Conservation (phyloP, 2,329 filamentous ascomycete species). For the Alternaria dauci region DNA sequence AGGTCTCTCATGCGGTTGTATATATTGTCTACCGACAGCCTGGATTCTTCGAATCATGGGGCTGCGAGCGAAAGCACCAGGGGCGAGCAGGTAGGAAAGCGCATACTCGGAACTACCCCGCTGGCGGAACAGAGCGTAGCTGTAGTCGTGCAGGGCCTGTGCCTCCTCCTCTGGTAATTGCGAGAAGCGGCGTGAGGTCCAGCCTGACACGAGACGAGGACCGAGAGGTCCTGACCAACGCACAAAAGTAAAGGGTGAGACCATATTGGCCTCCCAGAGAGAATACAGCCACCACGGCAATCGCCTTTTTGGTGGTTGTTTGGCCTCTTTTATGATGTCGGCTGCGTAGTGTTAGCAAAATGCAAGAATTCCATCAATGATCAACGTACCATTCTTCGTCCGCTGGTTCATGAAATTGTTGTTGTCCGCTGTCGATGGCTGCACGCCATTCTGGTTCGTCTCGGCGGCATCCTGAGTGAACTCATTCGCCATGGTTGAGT, state of each 20-base stretch:
- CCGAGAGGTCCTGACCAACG: constrained; percentile 89
- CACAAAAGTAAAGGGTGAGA: constrained; percentile 92
- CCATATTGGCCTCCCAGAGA: constrained; percentile 90
- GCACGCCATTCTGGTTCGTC: constrained; percentile 73
- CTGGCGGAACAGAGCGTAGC: constrained; percentile 92
- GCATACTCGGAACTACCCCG: constrained; percentile 94
- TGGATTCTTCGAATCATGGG: constrained; percentile 89
- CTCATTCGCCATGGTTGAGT: constrained; percentile 78
- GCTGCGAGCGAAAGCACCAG: constrained; percentile 87
- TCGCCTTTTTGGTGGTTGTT: constrained; percentile 64
- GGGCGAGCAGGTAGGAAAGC: constrained; percentile 88
- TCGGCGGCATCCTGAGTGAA: constrained; percentile 76
- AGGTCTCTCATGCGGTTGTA: constrained; percentile 41
- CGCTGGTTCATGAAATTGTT: constrained; percentile 65
- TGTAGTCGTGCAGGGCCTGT: constrained; percentile 87
- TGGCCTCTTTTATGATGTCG: constrained; percentile 45
- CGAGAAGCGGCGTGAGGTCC: constrained; percentile 92
- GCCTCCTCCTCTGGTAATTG: constrained; percentile 83
- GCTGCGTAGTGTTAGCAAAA: neutral
- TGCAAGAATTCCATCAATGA: no score
- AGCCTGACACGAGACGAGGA: constrained; percentile 89
- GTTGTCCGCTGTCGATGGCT: constrained; percentile 65
- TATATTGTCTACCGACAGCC: constrained; percentile 78
- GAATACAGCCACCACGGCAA: constrained; percentile 88
- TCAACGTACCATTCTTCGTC: constrained; percentile 43